Conservation (phyloP, 2,329 filamentous ascomycete genomes). For the Phyllosticta ampelicida region DNA sequence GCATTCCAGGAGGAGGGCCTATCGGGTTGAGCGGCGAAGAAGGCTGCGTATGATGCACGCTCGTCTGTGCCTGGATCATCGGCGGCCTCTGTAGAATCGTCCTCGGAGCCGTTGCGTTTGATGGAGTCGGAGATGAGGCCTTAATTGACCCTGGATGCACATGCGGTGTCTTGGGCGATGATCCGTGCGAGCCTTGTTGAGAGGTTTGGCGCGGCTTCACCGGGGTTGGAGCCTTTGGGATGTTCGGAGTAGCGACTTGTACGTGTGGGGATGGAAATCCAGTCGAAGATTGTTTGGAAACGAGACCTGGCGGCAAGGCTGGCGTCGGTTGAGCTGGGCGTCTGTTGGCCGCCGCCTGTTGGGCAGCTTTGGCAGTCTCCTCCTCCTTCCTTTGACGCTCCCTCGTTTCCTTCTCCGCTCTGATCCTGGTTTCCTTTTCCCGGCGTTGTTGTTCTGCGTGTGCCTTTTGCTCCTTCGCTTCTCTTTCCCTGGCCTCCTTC, state of each 20-base stretch:
- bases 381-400: conserved; percentile 31
- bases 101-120: conserved; percentile 57
- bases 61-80: conserved; percentile 29
- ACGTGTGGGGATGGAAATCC: conserved; percentile 68
- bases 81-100: conserved; percentile 48
- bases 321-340: conserved; percentile 30
- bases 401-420: conserved; percentile 31
- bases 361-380: conserved; percentile 24
- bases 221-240: conserved; percentile 75
- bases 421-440: conserved; percentile 48
- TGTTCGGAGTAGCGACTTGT: conserved; percentile 63
- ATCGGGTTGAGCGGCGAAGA: conserved; percentile 55
- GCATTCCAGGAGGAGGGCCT: conserved; percentile 45
- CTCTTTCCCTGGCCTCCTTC: conserved; percentile 55
- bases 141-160: conserved; percentile 36
- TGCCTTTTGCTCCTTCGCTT: conserved; percentile 57
- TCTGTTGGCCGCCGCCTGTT: conserved; percentile 19
- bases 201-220: conserved; percentile 66
- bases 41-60: conserved; percentile 48
- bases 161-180: conserved; percentile 60
- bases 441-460: conserved; percentile 47
- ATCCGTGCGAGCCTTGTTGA: conserved; percentile 62
- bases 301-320: conserved; percentile 43
- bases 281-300: conserved; percentile 41
- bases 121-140: conserved; percentile 49